phyloP scores from a whole-genome alignment of 768 basidiomycete species.

The Lentinula lateritia region DNA sequence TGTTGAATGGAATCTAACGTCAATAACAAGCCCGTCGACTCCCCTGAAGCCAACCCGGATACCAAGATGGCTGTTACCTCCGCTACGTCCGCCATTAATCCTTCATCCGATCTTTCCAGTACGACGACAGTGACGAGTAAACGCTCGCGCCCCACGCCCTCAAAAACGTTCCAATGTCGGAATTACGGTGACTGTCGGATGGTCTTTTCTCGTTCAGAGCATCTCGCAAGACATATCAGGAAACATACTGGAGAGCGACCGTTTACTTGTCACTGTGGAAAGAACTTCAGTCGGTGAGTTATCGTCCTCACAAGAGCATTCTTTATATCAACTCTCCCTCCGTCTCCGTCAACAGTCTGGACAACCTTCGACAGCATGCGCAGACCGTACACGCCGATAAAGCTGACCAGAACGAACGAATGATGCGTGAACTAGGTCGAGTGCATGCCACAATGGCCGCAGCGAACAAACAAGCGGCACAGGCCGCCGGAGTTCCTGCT shows the following conservation, averaged over 20 bases:
- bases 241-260: constrained; percentile 98
- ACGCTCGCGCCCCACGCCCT: constrained; percentile 77
- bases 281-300: constrained; percentile 38
- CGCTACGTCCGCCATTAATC: not conserved
- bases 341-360: constrained; percentile 74
- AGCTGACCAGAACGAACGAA: constrained; percentile 79
- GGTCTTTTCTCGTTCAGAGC: constrained; percentile 54
- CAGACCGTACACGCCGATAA: constrained; percentile 97
- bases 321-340: not conserved
- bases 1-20: not conserved
- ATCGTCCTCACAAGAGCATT: not conserved
- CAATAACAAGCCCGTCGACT: not conserved
- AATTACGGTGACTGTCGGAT: constrained; percentile 95
- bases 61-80: constrained; percentile 2
- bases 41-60: not conserved
- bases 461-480: constrained; percentile 31
- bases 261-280: constrained; percentile 92
- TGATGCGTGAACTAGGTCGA: constrained; percentile 86
- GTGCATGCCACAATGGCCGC: constrained; percentile 79
- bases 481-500: constrained; percentile 14
- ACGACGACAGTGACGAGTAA: constrained; percentile 24
- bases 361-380: constrained; percentile 95
- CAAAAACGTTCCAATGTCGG: constrained; percentile 93
- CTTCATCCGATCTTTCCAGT: not conserved
- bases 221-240: constrained; percentile 33